A percentile compares a stretch with the other conserved stretches of the same genome.
phyloP scores from a whole-genome alignment of 2,329 filamentous ascomycete species.

The Fusarium austroafricanum region DNA sequence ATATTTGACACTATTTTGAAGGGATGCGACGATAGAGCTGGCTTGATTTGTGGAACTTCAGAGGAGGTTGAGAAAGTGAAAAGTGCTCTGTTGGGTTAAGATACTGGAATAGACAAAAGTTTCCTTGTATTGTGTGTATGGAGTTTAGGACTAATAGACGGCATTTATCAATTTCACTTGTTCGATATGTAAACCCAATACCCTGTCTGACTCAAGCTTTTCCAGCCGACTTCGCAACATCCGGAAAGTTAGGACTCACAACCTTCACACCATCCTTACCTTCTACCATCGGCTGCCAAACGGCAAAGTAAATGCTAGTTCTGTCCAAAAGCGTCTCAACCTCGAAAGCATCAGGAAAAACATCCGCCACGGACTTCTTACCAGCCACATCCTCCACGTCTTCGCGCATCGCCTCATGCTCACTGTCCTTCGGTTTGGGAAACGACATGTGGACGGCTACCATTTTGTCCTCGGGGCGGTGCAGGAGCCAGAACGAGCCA shows the following conservation, averaged over 20 bases:
- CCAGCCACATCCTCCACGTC: neutral
- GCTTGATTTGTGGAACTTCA: conserved; percentile 62
- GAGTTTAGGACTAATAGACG: neutral
- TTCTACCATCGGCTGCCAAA: conserved; percentile 27
- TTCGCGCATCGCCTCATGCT: conserved; percentile 1
- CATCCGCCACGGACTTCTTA: neutral
- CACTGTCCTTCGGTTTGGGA: neutral
- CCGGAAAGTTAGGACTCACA: conserved; percentile 24
- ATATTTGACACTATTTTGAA: conserved; percentile 55
- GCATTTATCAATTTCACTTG: accelerated
- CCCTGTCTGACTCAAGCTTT: neutral
- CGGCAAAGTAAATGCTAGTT: conserved; percentile 23
- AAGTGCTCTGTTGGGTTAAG: conserved; percentile 27
- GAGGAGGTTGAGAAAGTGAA: conserved; percentile 59
- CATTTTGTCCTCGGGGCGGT: conserved; percentile 28
- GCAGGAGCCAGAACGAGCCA: conserved; percentile 33
- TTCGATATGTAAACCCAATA: too few species aligned
- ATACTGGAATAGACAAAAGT: neutral
- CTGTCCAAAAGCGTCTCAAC: conserved; percentile 13
- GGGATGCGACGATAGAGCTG: conserved; percentile 62
- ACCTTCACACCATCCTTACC: conserved; percentile 18
- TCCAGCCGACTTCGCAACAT: neutral
- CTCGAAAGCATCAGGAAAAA: conserved; percentile 27
- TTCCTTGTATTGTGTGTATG: accelerated
- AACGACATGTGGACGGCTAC: conserved; percentile 33